These are phyloP conservation scores for Daphne laureola DNA, from an alignment of 441 rosid species.

Conservation along the genomic window DNA sequence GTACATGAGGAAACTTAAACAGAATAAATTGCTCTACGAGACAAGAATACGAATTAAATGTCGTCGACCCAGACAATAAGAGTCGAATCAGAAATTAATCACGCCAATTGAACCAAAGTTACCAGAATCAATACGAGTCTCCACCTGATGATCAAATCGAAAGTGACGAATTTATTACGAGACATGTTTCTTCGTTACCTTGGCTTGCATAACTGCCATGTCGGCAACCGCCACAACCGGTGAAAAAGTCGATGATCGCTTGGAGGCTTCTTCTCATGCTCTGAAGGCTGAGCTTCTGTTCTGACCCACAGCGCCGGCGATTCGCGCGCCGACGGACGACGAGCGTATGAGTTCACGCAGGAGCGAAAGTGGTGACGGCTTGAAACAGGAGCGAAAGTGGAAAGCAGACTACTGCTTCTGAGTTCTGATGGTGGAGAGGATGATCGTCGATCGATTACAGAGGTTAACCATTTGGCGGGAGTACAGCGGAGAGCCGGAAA, in stretches of 20 bases:
- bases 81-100: conserved; percentile 7
- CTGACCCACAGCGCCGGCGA: too few species aligned
- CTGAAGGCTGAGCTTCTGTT: too few species aligned
- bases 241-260: conserved; percentile 21
- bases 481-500: too few species aligned
- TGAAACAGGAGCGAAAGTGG: too few species aligned
- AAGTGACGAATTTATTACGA: not conserved
- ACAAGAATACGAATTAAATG: not conserved
- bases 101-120: conserved; percentile 10
- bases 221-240: conserved; percentile 18
- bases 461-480: too few species aligned
- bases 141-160: conserved; percentile 1
- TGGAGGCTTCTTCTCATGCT: conserved; percentile 25
- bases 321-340: too few species aligned
- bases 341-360: too few species aligned
- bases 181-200: conserved; percentile 2
- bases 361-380: too few species aligned
- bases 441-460: too few species aligned
- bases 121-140: conserved; percentile 3
- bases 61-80: not conserved
- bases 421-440: too few species aligned
- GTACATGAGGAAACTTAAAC: not conserved
- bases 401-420: too few species aligned
- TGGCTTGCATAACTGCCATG: conserved; percentile 11
- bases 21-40: not conserved